Evolutionary conservation across 2,329 filamentous ascomycete genomes (phyloP).

Genomic region (Capronia epimyces): DNA sequence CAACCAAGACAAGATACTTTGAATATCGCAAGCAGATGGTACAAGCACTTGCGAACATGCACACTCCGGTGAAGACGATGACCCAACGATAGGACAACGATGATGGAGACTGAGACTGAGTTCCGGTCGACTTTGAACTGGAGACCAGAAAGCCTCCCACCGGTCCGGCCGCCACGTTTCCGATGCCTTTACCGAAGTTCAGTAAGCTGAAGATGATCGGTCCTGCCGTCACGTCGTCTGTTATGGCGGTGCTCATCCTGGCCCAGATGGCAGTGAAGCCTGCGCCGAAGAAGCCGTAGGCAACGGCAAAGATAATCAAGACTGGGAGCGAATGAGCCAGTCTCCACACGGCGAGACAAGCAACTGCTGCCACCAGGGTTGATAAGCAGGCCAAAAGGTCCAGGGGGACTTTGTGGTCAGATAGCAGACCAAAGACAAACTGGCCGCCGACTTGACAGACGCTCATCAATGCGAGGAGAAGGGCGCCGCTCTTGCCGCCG

Average conservation of each 20-base stretch:
- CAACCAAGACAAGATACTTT: too few relatives aligned
- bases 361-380: conserved; percentile 37
- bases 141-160: conserved; percentile 14
- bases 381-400: conserved; percentile 42
- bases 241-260: conserved; percentile 33
- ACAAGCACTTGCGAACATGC: too few relatives aligned
- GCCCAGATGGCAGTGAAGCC: conserved; percentile 44
- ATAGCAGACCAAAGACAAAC: conserved; percentile 31
- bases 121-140: too few relatives aligned
- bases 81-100: too few relatives aligned
- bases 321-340: conserved; percentile 39
- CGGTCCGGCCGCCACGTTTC: conserved; percentile 29
- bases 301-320: conserved; percentile 39
- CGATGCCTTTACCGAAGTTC: conserved; percentile 27
- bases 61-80: too few relatives aligned
- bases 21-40: too few relatives aligned
- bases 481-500: conserved; percentile 12
- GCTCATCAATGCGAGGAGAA: conserved; percentile 26
- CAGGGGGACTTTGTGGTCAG: conserved; percentile 39
- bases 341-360: conserved; percentile 46
- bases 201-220: conserved; percentile 24
- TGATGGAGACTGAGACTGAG: too few relatives aligned
- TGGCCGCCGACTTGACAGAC: conserved; percentile 23
- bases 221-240: conserved; percentile 14
- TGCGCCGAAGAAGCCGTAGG: conserved; percentile 44